Conservation (phyloP, 495 filamentous ascomycete species). For the Rhypophila decipiens region DNA sequence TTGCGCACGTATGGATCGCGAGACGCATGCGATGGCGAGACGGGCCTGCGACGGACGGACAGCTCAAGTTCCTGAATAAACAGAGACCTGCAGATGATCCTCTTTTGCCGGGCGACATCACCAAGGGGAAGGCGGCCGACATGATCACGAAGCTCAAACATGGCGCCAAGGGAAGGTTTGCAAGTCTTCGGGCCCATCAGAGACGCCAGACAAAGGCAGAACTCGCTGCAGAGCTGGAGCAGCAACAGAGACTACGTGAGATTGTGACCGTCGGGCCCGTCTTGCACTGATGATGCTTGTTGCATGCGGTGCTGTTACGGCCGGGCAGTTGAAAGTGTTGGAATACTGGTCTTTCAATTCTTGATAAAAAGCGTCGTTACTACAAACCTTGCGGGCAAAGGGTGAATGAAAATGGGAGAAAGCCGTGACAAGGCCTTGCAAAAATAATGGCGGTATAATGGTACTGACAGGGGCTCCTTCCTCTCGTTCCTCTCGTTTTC, state of each 20-base stretch:
- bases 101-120: constrained; percentile 52
- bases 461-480: too few species aligned
- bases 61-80: constrained; percentile 69
- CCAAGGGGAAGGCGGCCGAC: constrained; percentile 77
- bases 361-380: too few species aligned
- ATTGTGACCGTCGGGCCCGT: constrained; percentile 61
- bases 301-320: background rate
- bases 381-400: too few species aligned
- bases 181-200: constrained; percentile 43
- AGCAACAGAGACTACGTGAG: constrained; percentile 39
- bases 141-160: constrained; percentile 90
- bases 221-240: constrained; percentile 36
- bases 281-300: background rate
- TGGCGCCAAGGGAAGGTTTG: constrained; percentile 68
- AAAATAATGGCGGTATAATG: too few species aligned
- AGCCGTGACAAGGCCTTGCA: too few species aligned
- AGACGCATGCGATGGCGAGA: constrained; percentile 61
- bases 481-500: too few species aligned
- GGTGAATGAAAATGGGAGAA: too few species aligned
- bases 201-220: constrained; percentile 36
- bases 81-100: constrained; percentile 48
- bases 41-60: constrained; percentile 56
- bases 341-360: background rate
- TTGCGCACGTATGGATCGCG: constrained; percentile 52
- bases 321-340: background rate